Evolutionary conservation across 345 rosid species (phyloP).

Genomic region (Trapa incisa): DNA sequence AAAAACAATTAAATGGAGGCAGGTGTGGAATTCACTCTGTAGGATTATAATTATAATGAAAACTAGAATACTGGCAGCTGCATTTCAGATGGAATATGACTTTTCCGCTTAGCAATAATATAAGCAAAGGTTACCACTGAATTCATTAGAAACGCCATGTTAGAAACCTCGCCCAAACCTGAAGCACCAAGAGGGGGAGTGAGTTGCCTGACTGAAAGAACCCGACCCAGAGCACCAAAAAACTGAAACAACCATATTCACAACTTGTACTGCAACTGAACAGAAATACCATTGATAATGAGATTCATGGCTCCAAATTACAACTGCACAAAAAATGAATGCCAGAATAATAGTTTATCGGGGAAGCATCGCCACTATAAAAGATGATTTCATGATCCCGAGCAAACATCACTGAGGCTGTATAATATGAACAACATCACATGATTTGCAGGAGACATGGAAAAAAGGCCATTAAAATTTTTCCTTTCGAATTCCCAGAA

Average conservation of each 20-base stretch:
- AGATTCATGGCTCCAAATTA: background rate
- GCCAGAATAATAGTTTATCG: background rate
- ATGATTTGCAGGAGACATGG: background rate
- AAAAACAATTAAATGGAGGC: conserved; percentile 2
- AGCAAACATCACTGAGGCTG: background rate
- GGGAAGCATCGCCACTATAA: background rate
- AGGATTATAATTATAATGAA: background rate
- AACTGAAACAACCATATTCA: background rate
- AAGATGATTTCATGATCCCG: background rate
- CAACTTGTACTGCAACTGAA: background rate
- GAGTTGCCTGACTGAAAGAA: background rate
- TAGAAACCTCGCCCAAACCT: background rate
- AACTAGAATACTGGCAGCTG: background rate
- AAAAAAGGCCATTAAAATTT: background rate
- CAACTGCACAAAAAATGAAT: background rate
- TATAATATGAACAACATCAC: background rate
- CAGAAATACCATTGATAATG: no score
- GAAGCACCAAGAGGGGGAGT: background rate
- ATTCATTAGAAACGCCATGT: background rate
- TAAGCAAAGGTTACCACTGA: background rate
- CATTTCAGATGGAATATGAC: background rate
- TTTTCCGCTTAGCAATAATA: background rate
- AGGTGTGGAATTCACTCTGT: background rate
- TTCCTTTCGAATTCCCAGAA: background rate
- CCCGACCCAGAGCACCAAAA: background rate